Conservation (phyloP, 345 rosid species). For the Euphorbia tirucalli region DNA sequence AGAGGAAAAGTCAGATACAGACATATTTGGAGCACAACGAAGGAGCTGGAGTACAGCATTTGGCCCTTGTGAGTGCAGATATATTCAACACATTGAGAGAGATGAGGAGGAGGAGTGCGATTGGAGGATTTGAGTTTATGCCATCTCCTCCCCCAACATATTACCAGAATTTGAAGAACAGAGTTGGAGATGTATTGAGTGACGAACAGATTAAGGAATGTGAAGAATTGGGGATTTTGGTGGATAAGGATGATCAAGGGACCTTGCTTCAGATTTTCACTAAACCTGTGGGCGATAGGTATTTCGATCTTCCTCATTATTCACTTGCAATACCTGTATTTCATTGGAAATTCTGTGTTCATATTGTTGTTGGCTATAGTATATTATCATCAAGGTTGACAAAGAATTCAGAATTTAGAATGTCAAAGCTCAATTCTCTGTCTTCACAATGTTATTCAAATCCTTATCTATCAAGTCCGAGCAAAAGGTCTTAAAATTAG, state of each 20-base stretch:
- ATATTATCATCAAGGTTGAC: not conserved
- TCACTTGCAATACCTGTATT: not conserved
- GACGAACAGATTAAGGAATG: conserved; percentile 85
- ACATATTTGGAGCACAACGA: conserved; percentile 89
- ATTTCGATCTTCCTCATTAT: not conserved
- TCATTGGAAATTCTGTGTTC: not conserved
- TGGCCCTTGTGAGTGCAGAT: conserved; percentile 70
- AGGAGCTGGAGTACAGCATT: conserved; percentile 85
- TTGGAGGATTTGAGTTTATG: conserved; percentile 95
- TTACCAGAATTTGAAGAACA: conserved; percentile 62
- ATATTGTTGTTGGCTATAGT: not conserved
- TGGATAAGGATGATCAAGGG: conserved; percentile 94
- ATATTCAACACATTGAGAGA: conserved; percentile 76
- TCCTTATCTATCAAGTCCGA: too few species aligned
- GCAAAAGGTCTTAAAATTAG: too few species aligned
- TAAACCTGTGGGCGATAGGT: conserved; percentile 94
- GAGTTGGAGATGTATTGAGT: conserved; percentile 68
- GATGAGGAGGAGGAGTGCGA: conserved; percentile 71
- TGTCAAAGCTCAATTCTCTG: not conserved
- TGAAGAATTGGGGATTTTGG: conserved; percentile 85
- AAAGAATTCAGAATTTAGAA: not conserved
- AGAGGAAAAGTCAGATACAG: conserved; percentile 93
- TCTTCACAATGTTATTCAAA: too few species aligned
- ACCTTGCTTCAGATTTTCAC: conserved; percentile 93
- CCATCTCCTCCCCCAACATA: conserved; percentile 92